A percentile compares a stretch with the other conserved stretches of the same genome.
Evolutionary conservation across 2,329 filamentous ascomycete species (phyloP).

Genomic region (Aspergillus bombycis): DNA sequence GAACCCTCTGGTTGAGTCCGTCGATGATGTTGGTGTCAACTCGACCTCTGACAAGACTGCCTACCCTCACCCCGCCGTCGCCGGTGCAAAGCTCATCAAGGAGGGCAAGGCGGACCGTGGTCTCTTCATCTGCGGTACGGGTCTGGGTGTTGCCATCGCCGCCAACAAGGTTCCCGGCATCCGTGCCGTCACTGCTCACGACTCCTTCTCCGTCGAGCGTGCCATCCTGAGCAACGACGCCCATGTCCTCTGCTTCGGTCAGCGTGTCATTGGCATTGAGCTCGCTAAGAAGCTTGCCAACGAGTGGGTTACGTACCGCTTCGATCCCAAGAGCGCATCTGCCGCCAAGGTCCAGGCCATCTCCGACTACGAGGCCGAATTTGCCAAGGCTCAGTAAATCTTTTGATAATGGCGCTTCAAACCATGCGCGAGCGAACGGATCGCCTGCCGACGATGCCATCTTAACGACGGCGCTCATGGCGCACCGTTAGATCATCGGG

Average conservation of each 20-base stretch:
- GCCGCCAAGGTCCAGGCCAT: constrained; percentile 62
- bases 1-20: constrained; percentile 66
- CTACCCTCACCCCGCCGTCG: constrained; percentile 77
- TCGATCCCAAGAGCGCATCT: constrained; percentile 69
- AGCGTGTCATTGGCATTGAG: constrained; percentile 81
- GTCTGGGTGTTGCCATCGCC: constrained; percentile 82
- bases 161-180: constrained; percentile 87
- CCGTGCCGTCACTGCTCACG: constrained; percentile 85
- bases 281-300: constrained; percentile 74
- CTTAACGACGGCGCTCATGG: background rate
- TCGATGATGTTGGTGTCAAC: constrained; percentile 75
- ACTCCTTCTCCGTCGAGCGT: constrained; percentile 81
- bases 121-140: constrained; percentile 79
- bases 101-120: constrained; percentile 69
- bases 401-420: background rate
- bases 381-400: constrained; percentile 21
- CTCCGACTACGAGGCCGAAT: constrained; percentile 46
- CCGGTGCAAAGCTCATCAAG: constrained; percentile 62
- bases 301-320: constrained; percentile 84
- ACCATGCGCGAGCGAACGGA: background rate
- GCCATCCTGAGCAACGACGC: constrained; percentile 82
- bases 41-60: constrained; percentile 72
- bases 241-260: constrained; percentile 84
- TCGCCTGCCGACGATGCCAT: too few relatives aligned
- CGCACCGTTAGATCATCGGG: background rate